A percentile compares a stretch with the other conserved stretches of the same genome.
phyloP scores from a whole-genome alignment of 148 eudicot genomes.

The Chenopodium formosanum region DNA sequence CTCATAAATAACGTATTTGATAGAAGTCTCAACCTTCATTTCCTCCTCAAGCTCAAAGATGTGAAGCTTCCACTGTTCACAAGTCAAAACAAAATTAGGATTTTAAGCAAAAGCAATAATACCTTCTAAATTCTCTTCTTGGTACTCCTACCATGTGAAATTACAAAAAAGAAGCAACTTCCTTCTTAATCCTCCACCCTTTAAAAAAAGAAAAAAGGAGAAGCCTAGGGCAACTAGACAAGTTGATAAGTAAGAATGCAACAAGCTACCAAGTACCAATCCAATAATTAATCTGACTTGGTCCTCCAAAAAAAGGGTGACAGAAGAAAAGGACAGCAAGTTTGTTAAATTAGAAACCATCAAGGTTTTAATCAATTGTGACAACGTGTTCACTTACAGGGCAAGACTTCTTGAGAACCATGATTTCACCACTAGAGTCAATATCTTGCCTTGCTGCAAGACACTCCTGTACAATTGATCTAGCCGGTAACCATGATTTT shows the following conservation, averaged over 20 bases:
- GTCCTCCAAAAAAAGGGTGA: not conserved
- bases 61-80: constrained; percentile 38
- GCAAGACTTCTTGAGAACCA: constrained; percentile 48
- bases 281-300: too few species aligned
- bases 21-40: constrained; percentile 28
- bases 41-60: constrained; percentile 41
- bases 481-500: constrained; percentile 66
- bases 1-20: constrained; percentile 38
- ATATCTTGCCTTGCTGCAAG: constrained; percentile 49
- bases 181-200: not conserved
- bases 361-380: not conserved
- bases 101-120: constrained; percentile 9
- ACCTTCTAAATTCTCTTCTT: not conserved
- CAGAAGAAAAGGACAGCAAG: not conserved
- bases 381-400: constrained; percentile 48
- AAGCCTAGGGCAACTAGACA: not conserved
- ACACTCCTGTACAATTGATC: constrained; percentile 52
- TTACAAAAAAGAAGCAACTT: not conserved
- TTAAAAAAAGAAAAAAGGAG: not conserved
- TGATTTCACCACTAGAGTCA: constrained; percentile 59
- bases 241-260: too few species aligned
- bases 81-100: constrained; percentile 8
- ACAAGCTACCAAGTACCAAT: not conserved
- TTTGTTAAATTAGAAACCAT: not conserved
- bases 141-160: not conserved